A percentile compares a stretch with the other conserved stretches of the same genome.
Conservation (phyloP, 257 asterid species). For the Lycium ferocissimum region DNA sequence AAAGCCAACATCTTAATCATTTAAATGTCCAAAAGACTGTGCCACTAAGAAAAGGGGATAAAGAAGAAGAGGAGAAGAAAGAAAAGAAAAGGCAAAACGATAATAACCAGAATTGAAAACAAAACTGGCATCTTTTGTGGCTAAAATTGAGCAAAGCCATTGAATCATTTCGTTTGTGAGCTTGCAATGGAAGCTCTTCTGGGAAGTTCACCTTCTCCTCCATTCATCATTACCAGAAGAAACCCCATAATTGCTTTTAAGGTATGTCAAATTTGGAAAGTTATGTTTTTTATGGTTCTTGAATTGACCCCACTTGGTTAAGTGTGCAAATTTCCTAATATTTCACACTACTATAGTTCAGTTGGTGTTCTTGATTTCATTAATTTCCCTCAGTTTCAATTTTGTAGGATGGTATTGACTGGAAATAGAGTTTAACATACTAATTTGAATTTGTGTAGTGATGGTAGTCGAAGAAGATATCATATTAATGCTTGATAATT, state of each 20-base stretch:
- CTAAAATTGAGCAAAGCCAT: constrained; percentile 25
- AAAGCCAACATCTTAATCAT: too few relatives aligned
- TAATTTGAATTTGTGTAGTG: too few relatives aligned
- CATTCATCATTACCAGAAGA: constrained; percentile 40
- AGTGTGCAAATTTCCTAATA: neutral
- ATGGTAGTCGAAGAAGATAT: too few relatives aligned
- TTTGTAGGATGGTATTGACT: neutral
- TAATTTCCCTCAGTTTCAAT: neutral
- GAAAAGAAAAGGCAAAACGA: neutral
- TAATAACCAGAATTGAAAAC: neutral
- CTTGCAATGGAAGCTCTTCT: constrained; percentile 56
- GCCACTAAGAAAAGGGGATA: neutral
- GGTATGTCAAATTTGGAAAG: neutral
- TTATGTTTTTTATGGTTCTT: neutral
- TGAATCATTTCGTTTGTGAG: neutral
- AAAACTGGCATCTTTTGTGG: constrained; percentile 32
- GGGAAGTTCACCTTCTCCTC: constrained; percentile 49
- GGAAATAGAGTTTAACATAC: neutral
- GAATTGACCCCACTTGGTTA: neutral
- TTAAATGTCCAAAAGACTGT: neutral
- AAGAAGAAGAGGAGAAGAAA: neutral
- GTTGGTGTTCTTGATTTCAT: neutral
- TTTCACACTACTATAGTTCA: neutral
- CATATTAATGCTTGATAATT: too few relatives aligned
- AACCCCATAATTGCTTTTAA: constrained; percentile 10